Conservation (phyloP, 2,329 filamentous ascomycete species). For the Ascomycota sp. region DNA sequence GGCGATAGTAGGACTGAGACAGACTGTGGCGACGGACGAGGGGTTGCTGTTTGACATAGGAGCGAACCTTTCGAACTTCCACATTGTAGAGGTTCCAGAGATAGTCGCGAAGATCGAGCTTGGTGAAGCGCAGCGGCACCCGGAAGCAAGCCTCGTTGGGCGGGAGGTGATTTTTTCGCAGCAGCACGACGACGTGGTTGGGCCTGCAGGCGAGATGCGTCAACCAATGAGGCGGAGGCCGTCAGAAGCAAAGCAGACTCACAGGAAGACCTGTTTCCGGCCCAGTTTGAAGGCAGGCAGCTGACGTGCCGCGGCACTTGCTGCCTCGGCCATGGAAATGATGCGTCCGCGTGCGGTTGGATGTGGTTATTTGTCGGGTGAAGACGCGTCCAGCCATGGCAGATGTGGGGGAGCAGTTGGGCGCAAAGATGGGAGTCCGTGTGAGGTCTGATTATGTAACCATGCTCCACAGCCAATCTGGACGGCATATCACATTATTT, state of each 20-base stretch:
- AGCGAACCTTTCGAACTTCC: conserved; percentile 51
- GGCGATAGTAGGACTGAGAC: conserved; percentile 44
- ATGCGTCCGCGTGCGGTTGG: conserved; percentile 5
- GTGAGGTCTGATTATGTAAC: too few relatives aligned
- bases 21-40: conserved; percentile 29
- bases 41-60: conserved; percentile 46
- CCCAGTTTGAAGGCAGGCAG: conserved; percentile 27
- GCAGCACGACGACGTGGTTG: conserved; percentile 58
- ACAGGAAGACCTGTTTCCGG: conserved; percentile 35
- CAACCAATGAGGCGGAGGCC: too few relatives aligned
- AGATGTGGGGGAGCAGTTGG: too few relatives aligned
- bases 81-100: conserved; percentile 73
- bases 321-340: conserved; percentile 19
- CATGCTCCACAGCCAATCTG: too few relatives aligned
- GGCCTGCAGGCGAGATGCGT: too few relatives aligned
- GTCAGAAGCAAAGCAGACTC: too few relatives aligned
- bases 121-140: conserved; percentile 82
- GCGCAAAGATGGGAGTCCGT: too few relatives aligned
- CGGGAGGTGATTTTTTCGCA: conserved; percentile 50
- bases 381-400: too few relatives aligned
- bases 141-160: conserved; percentile 75
- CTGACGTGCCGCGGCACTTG: conserved; percentile 16
- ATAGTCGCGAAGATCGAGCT: conserved; percentile 92
- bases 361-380: too few relatives aligned
- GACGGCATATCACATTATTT: too few relatives aligned